Evolutionary conservation across 331 rosid species (phyloP).

Genomic region (Malus hybrid): DNA sequence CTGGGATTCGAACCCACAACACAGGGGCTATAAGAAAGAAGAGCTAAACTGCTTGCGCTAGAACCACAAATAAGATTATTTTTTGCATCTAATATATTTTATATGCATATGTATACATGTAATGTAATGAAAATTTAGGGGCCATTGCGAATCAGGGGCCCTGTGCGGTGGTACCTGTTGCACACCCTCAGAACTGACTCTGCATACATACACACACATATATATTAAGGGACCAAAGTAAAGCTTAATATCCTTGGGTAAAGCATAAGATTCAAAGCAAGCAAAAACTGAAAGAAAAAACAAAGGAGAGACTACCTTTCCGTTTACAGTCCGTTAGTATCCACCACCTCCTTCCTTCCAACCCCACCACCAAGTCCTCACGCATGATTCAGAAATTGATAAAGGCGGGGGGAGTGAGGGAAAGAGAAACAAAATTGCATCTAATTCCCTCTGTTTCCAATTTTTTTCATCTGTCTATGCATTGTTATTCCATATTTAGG

Average conservation of each 20-base stretch:
- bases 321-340: constrained; percentile 18
- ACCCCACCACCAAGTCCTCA: constrained; percentile 18
- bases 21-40: no score
- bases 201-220: not conserved
- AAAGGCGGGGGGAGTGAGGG: not conserved
- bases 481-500: not conserved
- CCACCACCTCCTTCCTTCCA: not conserved
- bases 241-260: constrained; percentile 17
- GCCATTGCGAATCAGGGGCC: no score
- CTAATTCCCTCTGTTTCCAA: not conserved
- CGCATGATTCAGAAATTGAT: not conserved
- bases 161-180: no score
- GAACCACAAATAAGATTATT: no score
- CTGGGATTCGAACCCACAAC: no score
- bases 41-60: no score
- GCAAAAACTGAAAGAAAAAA: not conserved
- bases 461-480: not conserved
- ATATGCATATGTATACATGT: no score
- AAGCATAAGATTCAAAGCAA: constrained; percentile 58
- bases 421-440: not conserved
- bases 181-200: no score
- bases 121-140: no score
- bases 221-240: not conserved
- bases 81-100: no score
- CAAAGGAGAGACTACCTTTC: constrained; percentile 1